Conservation (phyloP, 208 protist genomes). For the Leishmania major region DNA sequence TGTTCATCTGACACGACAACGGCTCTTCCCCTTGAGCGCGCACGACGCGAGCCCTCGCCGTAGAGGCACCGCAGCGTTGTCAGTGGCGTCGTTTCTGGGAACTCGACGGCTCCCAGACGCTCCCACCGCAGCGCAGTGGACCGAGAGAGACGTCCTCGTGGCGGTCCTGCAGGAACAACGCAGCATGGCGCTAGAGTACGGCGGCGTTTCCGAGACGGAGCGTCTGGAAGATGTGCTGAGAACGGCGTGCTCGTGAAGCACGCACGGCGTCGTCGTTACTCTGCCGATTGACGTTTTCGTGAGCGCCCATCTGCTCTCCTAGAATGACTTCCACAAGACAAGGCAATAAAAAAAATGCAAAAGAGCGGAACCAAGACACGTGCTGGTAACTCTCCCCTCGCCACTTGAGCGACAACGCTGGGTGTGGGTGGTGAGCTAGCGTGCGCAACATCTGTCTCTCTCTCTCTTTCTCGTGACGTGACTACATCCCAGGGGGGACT, state of each 20-base stretch:
- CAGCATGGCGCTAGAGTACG: constrained; percentile 26
- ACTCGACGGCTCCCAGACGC: constrained; percentile 24
- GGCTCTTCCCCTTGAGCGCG: constrained; percentile 18
- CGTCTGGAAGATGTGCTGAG: constrained; percentile 31
- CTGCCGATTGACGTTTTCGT: not conserved
- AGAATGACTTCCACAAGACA: not conserved
- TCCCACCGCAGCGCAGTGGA: constrained; percentile 24
- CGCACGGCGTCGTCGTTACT: not conserved
- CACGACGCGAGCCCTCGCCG: not conserved
- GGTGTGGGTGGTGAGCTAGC: not conserved
- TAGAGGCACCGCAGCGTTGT: not conserved
- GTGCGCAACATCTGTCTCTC: not conserved
- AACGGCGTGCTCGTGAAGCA: not conserved
- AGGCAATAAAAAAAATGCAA: not conserved
- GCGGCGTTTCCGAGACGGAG: constrained; percentile 15
- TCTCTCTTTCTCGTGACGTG: not conserved
- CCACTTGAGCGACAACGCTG: not conserved
- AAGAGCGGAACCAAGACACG: not conserved
- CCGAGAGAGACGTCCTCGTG: constrained; percentile 21
- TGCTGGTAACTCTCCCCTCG: not conserved
- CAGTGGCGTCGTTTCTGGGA: constrained; percentile 20
- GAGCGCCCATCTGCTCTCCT: not conserved
- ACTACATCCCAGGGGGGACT: not conserved
- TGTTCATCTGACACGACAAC: constrained; percentile 18
- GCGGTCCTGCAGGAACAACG: constrained; percentile 29